Evolutionary conservation across 2,329 filamentous ascomycete species (phyloP).

Genomic region (Botrytis hyacinthi): DNA sequence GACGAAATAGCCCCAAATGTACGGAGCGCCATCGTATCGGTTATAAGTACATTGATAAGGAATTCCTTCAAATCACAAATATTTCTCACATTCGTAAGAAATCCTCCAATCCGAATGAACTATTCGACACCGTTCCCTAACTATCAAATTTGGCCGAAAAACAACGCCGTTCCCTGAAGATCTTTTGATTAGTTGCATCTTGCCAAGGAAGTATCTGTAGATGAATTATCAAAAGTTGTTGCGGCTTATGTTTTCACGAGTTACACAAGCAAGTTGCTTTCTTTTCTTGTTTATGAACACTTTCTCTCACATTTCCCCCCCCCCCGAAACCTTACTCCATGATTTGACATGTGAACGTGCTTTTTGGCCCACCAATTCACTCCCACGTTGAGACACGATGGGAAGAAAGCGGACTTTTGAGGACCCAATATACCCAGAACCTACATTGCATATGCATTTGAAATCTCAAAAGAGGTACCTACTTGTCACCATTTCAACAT

Average conservation of each 20-base stretch:
- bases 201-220: background rate
- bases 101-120: background rate
- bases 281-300: background rate
- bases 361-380: background rate
- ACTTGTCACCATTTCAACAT: background rate
- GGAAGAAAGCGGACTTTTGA: background rate
- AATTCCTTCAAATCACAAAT: background rate
- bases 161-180: slow-evolving; percentile 6
- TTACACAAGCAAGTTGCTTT: background rate
- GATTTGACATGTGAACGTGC: background rate
- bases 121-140: background rate
- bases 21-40: background rate
- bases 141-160: slow-evolving; percentile 4
- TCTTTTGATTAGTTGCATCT: background rate
- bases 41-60: background rate
- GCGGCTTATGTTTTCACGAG: background rate
- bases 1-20: background rate
- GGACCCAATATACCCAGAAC: background rate
- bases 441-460: slow-evolving; percentile 11
- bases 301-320: background rate
- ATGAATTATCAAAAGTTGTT: background rate
- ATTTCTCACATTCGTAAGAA: background rate
- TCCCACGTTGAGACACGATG: background rate
- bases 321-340: background rate
- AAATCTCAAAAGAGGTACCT: background rate